Base-by-base conservation (phyloP, 306 rosid genomes). In the Fragaria nilgerrensis region DNA sequence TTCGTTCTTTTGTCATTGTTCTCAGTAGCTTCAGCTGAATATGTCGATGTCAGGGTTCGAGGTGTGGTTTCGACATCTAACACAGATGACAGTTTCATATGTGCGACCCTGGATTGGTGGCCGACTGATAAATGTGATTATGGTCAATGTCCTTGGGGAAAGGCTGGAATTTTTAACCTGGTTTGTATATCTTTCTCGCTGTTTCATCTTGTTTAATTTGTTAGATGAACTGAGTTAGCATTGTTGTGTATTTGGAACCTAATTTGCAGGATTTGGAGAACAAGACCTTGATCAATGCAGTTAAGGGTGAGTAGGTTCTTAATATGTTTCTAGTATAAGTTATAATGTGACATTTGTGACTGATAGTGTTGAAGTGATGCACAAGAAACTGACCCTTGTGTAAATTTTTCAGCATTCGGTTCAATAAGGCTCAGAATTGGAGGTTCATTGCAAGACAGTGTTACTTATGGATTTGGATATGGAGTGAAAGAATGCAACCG, bases 61-160 rank as follows among this genome's bases (percentile, higher is more conserved):
- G 83, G 83, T 16, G 84, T 77, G 25, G 85, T 87, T 47, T 52
- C 65, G 16, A 83, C 84, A 76, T 90, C 87, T 41, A 73, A 19
- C 9, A 89, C 89, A 36, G 92, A 91, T 59, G 81, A 86, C 2
- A 84, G 82, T 48, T 91, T 89, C 68, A 64, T 88, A 2, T 91
- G 97, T 85, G 94, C 92, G 43, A 88, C 97, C 55, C 13, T 91
- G 8, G 92, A 89, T 61, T 89, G 90, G 91, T 91, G 97, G 94
- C 97, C 94, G n/a, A 0, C 74, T 47, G 22, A 79, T 3, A 89
- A 91, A 64, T 89, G 92, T 74, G 88, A 91, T 39, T 86, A 89
- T 43, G 34, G 47, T 34, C 90, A 89, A 15, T 86, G 97, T 47
- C 92, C 97, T 0, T 91, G 91, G 94, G 86, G 77, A 23, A 48